These are phyloP conservation scores for Acmispon strigosus DNA, from an alignment of 306 rosid genomes.

Conservation along the genomic window DNA sequence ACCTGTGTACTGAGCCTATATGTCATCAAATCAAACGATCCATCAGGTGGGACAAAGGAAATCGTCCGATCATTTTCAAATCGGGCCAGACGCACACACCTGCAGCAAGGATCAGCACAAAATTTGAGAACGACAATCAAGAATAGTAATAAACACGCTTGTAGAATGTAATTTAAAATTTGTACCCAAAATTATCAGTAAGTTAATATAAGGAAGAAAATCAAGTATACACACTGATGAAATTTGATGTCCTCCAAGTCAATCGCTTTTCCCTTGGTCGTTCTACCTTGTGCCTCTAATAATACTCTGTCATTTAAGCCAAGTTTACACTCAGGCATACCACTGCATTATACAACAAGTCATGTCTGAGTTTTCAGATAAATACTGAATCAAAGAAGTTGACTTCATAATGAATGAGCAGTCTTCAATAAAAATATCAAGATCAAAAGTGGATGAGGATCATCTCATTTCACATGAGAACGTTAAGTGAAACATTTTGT, in stretches of 20 bases:
- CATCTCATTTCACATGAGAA: no score
- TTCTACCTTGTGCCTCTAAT: conserved; percentile 93
- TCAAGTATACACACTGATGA: conserved; percentile 81
- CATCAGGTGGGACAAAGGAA: conserved; percentile 98
- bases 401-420: neutral
- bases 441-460: neutral
- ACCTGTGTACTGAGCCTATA: conserved; percentile 98
- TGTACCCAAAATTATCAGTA: neutral
- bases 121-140: conserved; percentile 17
- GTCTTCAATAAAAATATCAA: conserved; percentile 11
- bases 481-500: no score
- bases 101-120: conserved; percentile 32
- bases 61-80: conserved; percentile 98
- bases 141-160: neutral
- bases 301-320: conserved; percentile 83
- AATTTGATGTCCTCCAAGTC: conserved; percentile 99
- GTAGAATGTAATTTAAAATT: conserved; percentile 9
- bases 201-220: conserved; percentile 20
- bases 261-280: conserved; percentile 93
- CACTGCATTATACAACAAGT: conserved; percentile 56
- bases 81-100: conserved; percentile 99
- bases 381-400: neutral
- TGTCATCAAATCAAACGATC: conserved; percentile 98
- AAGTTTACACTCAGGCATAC: conserved; percentile 97
- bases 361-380: conserved; percentile 11